phyloP scores from a whole-genome alignment of 345 rosid genomes.

The Bruguiera parviflora region DNA sequence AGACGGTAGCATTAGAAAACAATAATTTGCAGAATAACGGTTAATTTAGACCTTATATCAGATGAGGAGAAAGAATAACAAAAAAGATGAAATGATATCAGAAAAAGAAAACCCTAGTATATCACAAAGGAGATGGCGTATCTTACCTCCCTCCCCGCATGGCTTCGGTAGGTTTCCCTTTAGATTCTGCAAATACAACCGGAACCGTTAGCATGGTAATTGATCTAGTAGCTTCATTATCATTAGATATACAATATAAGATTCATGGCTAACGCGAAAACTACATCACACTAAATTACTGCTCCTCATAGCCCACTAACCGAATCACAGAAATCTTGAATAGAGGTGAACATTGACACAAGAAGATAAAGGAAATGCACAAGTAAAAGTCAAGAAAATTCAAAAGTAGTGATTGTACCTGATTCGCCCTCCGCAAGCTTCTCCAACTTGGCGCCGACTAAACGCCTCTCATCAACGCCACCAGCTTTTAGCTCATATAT shows the following conservation, averaged over 20 bases:
- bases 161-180: constrained; percentile 87
- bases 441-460: constrained; percentile 95
- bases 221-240: not conserved
- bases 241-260: not conserved
- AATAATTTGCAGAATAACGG: not conserved
- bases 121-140: not conserved
- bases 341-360: not conserved
- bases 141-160: constrained; percentile 89
- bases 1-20: too few relatives aligned
- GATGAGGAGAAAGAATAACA: not conserved
- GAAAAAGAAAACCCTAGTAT: not conserved
- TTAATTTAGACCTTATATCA: too few relatives aligned
- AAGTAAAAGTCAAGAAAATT: not conserved
- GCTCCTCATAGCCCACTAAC: too few relatives aligned
- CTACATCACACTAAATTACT: too few relatives aligned
- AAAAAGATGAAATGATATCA: not conserved
- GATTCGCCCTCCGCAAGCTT: constrained; percentile 97
- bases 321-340: not conserved
- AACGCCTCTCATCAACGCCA: constrained; percentile 94
- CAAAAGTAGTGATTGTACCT: constrained; percentile 34
- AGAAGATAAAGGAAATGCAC: not conserved
- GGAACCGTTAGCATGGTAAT: not conserved
- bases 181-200: constrained; percentile 42
- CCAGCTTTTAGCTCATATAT: constrained; percentile 96
- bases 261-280: too few relatives aligned